These are phyloP conservation scores for Phenoliferia sp. DNA, from an alignment of 1,284 basidiomycete genomes.

Conservation along the genomic window DNA sequence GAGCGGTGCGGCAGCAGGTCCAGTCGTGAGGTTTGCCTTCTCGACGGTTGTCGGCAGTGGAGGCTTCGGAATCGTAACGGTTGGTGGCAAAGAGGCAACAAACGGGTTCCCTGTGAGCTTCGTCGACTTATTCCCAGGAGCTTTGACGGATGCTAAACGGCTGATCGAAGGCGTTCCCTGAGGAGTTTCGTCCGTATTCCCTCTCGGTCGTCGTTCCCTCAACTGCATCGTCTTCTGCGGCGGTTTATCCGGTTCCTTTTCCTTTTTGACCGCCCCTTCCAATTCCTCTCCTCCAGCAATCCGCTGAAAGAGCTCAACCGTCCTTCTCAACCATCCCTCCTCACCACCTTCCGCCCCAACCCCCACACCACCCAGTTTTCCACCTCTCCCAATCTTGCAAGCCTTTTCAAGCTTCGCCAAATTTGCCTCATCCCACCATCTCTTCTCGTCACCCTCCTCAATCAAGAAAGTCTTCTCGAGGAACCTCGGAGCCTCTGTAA, in stretches of 20 bases:
- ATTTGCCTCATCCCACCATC: conserved; percentile 11
- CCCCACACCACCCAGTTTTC: background rate
- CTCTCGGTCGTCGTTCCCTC: conserved; percentile 11
- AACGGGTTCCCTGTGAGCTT: background rate
- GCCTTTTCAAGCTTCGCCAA: conserved; percentile 25
- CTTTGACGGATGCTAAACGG: no score
- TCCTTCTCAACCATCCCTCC: conserved; percentile 15
- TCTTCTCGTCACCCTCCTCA: background rate
- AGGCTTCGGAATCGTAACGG: background rate
- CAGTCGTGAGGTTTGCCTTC: no score
- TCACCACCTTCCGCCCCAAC: background rate
- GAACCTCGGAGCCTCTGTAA: conserved; percentile 39
- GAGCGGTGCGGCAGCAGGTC: no score
- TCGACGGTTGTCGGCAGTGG: background rate
- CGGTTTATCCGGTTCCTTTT: background rate
- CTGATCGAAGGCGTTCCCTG: no score
- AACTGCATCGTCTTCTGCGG: conserved; percentile 13
- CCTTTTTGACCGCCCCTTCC: background rate
- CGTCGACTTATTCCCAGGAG: no score
- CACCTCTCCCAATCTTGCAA: conserved; percentile 3
- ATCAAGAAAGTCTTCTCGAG: background rate
- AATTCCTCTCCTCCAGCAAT: conserved; percentile 2
- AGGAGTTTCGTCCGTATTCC: background rate
- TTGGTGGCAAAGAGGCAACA: background rate
- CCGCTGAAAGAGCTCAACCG: conserved; percentile 20